Evolutionary conservation across 139 green algal species (phyloP), one percentile per base, ranked within the genome.

Genomic region (Chlamydomonas asymmetrica): DNA sequence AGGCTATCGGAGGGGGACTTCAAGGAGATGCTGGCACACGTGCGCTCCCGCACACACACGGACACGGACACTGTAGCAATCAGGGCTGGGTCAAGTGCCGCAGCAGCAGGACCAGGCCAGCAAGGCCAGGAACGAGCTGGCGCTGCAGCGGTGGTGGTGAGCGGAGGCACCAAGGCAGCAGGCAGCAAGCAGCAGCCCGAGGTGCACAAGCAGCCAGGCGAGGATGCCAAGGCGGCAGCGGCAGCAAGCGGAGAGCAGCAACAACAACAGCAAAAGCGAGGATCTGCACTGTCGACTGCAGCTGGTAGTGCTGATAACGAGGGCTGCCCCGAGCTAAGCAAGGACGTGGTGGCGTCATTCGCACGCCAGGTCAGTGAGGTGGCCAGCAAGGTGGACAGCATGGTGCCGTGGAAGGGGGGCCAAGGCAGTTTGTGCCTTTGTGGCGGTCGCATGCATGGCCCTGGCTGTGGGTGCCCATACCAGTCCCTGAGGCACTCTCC

Each of bases 341-440:
- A 65, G 32, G 74, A 85, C 35, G 70, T 76, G 18, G 63, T 85
- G 48, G 60, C 74, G 25, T 20, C 54, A 20, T 85, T 85, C 57
- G 74, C 80, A 0, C 54, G 68, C 8, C 0, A 85, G 34, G 66
- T n/a, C n/a, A n/a, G n/a, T n/a, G n/a, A n/a, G n/a, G n/a, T n/a
- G n/a, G n/a, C n/a, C n/a, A n/a, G n/a, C n/a, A n/a, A n/a, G n/a
- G n/a, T n/a, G n/a, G n/a, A 52, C 34, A 80, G 65, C 37, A 80
- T 80, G 52, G 75, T 80, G 64, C 74, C 75, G 25, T 70, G 65
- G 25, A 65, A 75, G 25, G 52, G 52, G 29, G 74, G 75, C 56
- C 75, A 65, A 65, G 20, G 65, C 31, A 80, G 74, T n/a, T 80
- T 80, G 63, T n/a, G 71, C 64, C 9, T 75, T 80, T 48, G 74